Evolutionary conservation across 1,284 basidiomycete genomes (phyloP).

Genomic region (Pholiota adiposa): DNA sequence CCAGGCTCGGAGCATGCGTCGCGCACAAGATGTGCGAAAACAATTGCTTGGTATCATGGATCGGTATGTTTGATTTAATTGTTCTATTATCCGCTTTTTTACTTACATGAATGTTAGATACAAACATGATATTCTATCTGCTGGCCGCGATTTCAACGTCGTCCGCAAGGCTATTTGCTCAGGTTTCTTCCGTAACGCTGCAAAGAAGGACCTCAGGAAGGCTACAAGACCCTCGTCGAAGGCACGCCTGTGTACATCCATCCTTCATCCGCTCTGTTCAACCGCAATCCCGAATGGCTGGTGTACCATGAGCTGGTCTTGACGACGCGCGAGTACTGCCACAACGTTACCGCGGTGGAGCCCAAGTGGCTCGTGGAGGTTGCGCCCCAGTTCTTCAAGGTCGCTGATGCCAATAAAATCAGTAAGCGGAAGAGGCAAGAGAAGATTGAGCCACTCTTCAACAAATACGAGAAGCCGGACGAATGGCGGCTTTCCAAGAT

Average conservation of each 20-base stretch:
- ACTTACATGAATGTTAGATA: conserved; percentile 55
- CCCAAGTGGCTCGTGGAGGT: conserved; percentile 99
- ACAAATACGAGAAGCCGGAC: conserved; percentile 90
- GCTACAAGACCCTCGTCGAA: conserved; percentile 99
- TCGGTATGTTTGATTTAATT: conserved; percentile 54
- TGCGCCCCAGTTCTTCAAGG: conserved; percentile 97
- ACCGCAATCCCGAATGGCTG: conserved; percentile 78
- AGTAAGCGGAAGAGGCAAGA: conserved; percentile 97
- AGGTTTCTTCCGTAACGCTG: conserved; percentile 95
- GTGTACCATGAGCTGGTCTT: conserved; percentile 67
- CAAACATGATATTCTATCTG: conserved; percentile 93
- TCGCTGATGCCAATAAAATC: conserved; percentile 95
- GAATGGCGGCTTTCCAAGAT: conserved; percentile 90
- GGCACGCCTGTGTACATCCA: conserved; percentile 98
- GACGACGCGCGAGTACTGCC: conserved; percentile 89
- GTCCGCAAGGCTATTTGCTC: conserved; percentile 97
- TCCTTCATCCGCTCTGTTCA: conserved; percentile 96
- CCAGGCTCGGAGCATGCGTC: conserved; percentile 93
- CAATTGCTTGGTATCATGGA: conserved; percentile 99
- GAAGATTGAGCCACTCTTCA: conserved; percentile 93
- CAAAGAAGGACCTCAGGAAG: conserved; percentile 94
- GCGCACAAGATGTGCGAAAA: conserved; percentile 98
- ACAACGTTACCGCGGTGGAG: conserved; percentile 95
- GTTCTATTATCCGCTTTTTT: too few species aligned
- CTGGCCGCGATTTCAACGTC: conserved; percentile 91